Percentiles rank a stretch among this genome's conserved stretches.
phyloP scores from a whole-genome alignment of 768 basidiomycete species.

The Strobilomyces echinocephalus region DNA sequence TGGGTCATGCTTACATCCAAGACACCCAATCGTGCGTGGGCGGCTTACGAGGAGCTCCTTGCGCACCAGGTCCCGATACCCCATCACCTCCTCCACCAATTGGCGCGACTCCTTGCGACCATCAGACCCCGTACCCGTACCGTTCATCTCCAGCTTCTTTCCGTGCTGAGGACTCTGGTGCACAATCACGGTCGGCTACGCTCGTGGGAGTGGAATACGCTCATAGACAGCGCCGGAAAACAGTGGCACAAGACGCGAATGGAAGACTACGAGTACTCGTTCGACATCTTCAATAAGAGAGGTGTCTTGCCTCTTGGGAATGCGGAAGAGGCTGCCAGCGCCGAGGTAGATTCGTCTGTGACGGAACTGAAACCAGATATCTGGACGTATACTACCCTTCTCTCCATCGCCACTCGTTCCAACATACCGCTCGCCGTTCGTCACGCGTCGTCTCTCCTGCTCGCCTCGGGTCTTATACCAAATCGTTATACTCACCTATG shows the following conservation, averaged over 20 bases:
- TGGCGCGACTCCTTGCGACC: slow-evolving; percentile 55
- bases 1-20: slow-evolving; percentile 32
- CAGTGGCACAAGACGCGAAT: slow-evolving; percentile 56
- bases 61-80: slow-evolving; percentile 25
- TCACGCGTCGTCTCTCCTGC: slow-evolving; percentile 52
- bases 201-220: slow-evolving; percentile 71
- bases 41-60: slow-evolving; percentile 38
- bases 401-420: slow-evolving; percentile 59
- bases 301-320: slow-evolving; percentile 29
- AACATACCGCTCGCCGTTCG: slow-evolving; percentile 38
- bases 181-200: slow-evolving; percentile 50
- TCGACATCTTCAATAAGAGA: slow-evolving; percentile 61
- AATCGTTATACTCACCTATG: slow-evolving; percentile 61
- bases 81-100: slow-evolving; percentile 49
- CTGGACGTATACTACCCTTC: slow-evolving; percentile 63
- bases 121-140: slow-evolving; percentile 53
- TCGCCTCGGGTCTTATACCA: slow-evolving; percentile 48
- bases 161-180: slow-evolving; percentile 57
- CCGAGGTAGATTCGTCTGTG: not conserved
- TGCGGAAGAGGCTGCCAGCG: slow-evolving; percentile 10
- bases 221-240: slow-evolving; percentile 63
- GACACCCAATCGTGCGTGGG: slow-evolving; percentile 37
- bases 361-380: slow-evolving; percentile 50
- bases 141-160: slow-evolving; percentile 61
- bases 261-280: slow-evolving; percentile 55